These are phyloP conservation scores for Aschersonia sp. DNA, from an alignment of 2,329 filamentous ascomycete species.

Conservation along the genomic window DNA sequence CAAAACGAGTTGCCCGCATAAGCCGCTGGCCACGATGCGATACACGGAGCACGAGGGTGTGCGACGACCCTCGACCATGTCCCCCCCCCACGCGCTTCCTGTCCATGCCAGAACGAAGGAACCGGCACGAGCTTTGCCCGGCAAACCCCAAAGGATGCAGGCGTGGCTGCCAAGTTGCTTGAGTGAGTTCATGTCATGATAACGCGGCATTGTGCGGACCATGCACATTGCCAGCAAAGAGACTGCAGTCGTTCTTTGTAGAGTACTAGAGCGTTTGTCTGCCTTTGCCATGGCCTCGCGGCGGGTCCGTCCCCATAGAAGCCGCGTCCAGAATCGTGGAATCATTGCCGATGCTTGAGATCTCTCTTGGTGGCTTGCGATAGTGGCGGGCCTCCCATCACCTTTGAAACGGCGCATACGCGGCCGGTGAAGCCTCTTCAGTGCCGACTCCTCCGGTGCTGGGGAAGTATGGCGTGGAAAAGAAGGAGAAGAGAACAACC, in stretches of 20 bases:
- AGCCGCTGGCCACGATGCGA: not conserved
- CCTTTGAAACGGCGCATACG: not conserved
- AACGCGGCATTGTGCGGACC: too few relatives aligned
- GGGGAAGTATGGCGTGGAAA: too few relatives aligned
- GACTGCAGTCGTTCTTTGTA: too few relatives aligned
- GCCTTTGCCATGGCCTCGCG: not conserved
- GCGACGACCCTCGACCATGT: not conserved
- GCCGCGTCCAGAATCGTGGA: not conserved
- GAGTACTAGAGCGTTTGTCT: too few relatives aligned
- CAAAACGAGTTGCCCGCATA: not conserved
- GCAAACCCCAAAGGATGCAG: too few relatives aligned
- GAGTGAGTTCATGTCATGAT: not conserved
- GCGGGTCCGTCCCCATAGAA: not conserved
- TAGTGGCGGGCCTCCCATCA: not conserved
- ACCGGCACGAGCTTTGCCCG: too few relatives aligned
- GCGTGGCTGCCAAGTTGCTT: not conserved
- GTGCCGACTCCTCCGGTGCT: not conserved
- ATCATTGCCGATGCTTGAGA: not conserved
- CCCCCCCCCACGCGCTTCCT: not conserved
- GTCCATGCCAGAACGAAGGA: not conserved
- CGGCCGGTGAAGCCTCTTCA: too few relatives aligned
- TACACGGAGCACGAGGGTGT: not conserved
- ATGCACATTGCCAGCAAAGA: not conserved
- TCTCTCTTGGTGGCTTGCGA: not conserved
- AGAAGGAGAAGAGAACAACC: too few relatives aligned